Evolutionary conservation across 495 filamentous ascomycete species (phyloP).

Genomic region (Daldinia caldariorum): DNA sequence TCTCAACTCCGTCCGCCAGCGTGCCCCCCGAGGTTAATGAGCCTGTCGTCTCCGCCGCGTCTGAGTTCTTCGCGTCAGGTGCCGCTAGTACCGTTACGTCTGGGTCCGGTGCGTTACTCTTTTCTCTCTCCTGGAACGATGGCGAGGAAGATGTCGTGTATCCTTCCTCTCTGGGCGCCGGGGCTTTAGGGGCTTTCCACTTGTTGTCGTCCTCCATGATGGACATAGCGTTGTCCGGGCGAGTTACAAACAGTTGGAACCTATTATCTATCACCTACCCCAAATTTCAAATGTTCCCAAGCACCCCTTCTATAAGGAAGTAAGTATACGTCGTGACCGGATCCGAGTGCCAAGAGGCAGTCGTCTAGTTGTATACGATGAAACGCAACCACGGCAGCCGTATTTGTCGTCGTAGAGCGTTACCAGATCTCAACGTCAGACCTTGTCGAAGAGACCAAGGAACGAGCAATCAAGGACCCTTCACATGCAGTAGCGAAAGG

Average conservation of each 20-base stretch:
- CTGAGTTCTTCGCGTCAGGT: not conserved
- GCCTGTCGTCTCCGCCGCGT: not conserved
- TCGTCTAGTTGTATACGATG: not conserved
- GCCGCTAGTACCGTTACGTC: not conserved
- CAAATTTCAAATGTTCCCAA: not conserved
- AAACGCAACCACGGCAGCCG: not conserved
- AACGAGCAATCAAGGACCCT: not conserved
- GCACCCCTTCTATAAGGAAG: not conserved
- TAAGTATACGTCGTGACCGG: slow-evolving; percentile 1
- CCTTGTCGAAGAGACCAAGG: not conserved
- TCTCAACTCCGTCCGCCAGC: slow-evolving; percentile 18
- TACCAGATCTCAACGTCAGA: not conserved
- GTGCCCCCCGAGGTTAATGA: slow-evolving; percentile 11
- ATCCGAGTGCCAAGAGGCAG: not conserved
- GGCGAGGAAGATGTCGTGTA: slow-evolving; percentile 10
- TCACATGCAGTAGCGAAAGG: not conserved
- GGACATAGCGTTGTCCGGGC: not conserved
- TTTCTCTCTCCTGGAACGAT: slow-evolving; percentile 28
- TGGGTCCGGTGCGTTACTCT: not conserved
- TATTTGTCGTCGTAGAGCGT: not conserved
- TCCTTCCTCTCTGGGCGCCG: slow-evolving; percentile 10
- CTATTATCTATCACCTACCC: not conserved
- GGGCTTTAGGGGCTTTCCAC: slow-evolving; percentile 6
- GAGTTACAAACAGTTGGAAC: not conserved
- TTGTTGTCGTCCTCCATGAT: slow-evolving; percentile 19